phyloP scores from a whole-genome alignment of 2,329 filamentous ascomycete genomes.

The Calcarisporium arbuscula region DNA sequence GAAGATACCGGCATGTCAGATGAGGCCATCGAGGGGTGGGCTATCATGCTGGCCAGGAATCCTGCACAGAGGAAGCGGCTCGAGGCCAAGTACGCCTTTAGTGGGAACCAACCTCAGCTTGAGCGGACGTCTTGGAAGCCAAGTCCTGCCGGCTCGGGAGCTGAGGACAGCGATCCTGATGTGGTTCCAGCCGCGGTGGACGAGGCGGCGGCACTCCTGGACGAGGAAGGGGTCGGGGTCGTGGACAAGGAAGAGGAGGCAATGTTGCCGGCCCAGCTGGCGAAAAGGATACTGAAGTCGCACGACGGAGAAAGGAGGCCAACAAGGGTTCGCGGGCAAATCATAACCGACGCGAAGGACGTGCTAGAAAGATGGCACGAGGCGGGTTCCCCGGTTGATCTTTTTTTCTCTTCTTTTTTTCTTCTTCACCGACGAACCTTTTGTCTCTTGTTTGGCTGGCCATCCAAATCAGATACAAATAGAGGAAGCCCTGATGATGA shows the following conservation, averaged over 20 bases:
- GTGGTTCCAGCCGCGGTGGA: slow-evolving; percentile 36
- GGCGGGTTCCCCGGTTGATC: slow-evolving; percentile 31
- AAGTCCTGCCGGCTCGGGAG: slow-evolving; percentile 46
- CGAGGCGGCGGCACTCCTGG: slow-evolving; percentile 28
- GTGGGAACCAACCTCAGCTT: slow-evolving; percentile 59
- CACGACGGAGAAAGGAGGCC: slow-evolving; percentile 71
- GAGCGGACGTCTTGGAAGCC: slow-evolving; percentile 59
- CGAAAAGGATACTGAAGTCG: slow-evolving; percentile 65
- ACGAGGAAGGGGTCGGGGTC: slow-evolving; percentile 32
- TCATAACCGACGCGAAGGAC: slow-evolving; percentile 72
- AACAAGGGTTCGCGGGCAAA: slow-evolving; percentile 79
- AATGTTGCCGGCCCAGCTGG: slow-evolving; percentile 59
- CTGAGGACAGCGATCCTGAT: slow-evolving; percentile 49
- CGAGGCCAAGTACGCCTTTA: slow-evolving; percentile 64
- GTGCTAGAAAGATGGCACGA: slow-evolving; percentile 59
- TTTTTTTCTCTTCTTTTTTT: too few species aligned
- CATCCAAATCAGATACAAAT: too few species aligned
- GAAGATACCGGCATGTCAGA: slow-evolving; percentile 83
- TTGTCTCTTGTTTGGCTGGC: too few species aligned
- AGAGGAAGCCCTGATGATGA: too few species aligned
- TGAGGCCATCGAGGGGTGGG: slow-evolving; percentile 92
- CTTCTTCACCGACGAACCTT: too few species aligned
- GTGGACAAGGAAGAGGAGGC: slow-evolving; percentile 47
- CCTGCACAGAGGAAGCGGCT: slow-evolving; percentile 61
- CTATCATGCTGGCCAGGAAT: slow-evolving; percentile 73